A percentile compares a stretch with the other conserved stretches of the same genome.
Conservation (phyloP, 148 eudicot genomes). For the Vaccinium corymbosum region DNA sequence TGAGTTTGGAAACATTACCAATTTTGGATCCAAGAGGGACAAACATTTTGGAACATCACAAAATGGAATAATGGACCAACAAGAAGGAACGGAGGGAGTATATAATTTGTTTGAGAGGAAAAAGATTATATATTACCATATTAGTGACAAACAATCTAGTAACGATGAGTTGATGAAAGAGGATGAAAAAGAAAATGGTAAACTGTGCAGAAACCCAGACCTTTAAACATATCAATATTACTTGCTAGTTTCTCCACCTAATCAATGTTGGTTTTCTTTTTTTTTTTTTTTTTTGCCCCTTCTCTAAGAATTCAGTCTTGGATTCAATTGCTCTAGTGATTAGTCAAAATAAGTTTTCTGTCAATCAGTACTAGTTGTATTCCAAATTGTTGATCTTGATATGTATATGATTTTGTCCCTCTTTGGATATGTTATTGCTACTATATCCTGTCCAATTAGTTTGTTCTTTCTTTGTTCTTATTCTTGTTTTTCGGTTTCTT, state of each 20-base stretch:
- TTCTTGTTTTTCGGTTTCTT: slow-evolving; percentile 6
- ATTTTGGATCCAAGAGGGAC: too few relatives aligned
- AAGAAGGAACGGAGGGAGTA: too few relatives aligned
- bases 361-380: neutral
- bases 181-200: neutral
- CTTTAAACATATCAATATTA: too few relatives aligned
- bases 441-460: neutral
- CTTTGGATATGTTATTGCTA: neutral
- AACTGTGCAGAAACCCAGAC: too few relatives aligned
- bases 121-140: neutral
- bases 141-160: neutral
- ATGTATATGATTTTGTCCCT: too few relatives aligned
- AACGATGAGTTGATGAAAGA: neutral
- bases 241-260: neutral
- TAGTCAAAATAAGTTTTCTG: neutral
- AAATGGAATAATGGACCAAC: too few relatives aligned
- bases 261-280: neutral
- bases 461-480: neutral
- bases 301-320: neutral
- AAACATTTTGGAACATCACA: too few relatives aligned
- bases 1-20: too few relatives aligned
- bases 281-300: neutral
- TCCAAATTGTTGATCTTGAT: neutral
- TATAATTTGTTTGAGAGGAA: too few relatives aligned
- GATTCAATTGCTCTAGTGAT: neutral